Evolutionary conservation across 2,329 filamentous ascomycete species (phyloP), one percentile per base, ranked within the genome.

Genomic region (Colletotrichum tamarilloi): DNA sequence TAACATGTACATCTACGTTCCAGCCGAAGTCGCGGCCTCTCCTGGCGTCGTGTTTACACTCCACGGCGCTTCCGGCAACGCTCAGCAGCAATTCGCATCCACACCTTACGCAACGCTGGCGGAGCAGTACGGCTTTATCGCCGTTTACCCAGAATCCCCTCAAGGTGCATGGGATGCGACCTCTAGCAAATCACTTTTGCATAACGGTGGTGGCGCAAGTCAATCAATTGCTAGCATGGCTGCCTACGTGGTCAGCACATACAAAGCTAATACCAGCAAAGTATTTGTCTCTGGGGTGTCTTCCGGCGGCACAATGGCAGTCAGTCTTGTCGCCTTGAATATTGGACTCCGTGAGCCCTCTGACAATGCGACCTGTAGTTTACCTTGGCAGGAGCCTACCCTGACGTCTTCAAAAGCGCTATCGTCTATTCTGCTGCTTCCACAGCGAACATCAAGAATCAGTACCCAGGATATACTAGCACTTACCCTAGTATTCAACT

Each of bases 31-130:
- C 3, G 79, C 80, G 1, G 62, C 76, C 1, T 85, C 80, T 11
- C 87, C 88, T 0, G 42, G 83, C 1, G 83, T 91, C 53, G 81
- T 91, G 26, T 86, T 90, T 4, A 89, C 87, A 3, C 82, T 88
- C 72, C 87, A 91, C 80, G 89, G 87, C 80, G 92, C 90, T 80
- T 82, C 81, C 26, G 89, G 89, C 11, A 87, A 85, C 1, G 89
- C 87, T 0, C 79, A 85, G 70, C 85, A 83, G 5, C 90, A 87
- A 79, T 89, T 87, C 76, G 81, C 77, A 22, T 84, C 84, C 70
- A 87, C 85, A 1, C 85, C 87, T 2, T 91, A 90, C 78, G 85
- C 87, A 32, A 81, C 81, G 2, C 82, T 88, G 16, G 87, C 90
- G 16, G 88, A 91, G 73, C 80, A 82, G 32, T 83, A 88, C 62